phyloP scores from a whole-genome alignment of 179 eudicot species.

The Spergularia azorica region DNA sequence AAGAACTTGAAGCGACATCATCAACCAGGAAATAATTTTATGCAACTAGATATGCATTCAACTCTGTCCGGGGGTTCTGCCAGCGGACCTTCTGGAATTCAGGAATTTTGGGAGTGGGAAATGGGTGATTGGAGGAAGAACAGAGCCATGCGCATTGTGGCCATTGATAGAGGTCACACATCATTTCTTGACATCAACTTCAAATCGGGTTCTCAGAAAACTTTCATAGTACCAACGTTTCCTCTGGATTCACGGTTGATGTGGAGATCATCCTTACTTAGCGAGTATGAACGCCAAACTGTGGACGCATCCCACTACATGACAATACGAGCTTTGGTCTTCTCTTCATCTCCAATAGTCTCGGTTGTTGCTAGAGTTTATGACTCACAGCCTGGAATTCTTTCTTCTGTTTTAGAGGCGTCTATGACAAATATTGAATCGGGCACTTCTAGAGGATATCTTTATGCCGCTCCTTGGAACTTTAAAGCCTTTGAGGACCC shows the following conservation, averaged over 20 bases:
- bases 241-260: slow-evolving; percentile 78
- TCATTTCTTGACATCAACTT: slow-evolving; percentile 78
- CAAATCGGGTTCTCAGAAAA: slow-evolving; percentile 48
- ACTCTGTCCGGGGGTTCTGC: slow-evolving; percentile 38
- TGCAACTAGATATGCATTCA: slow-evolving; percentile 60
- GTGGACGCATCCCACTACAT: slow-evolving; percentile 43
- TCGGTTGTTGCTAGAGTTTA: slow-evolving; percentile 72
- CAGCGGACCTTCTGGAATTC: slow-evolving; percentile 30
- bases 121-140: slow-evolving; percentile 95
- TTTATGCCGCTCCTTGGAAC: slow-evolving; percentile 70
- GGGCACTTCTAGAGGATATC: slow-evolving; percentile 47
- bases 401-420: slow-evolving; percentile 53
- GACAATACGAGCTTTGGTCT: slow-evolving; percentile 72
- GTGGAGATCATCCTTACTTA: slow-evolving; percentile 38
- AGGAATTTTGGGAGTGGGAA: slow-evolving; percentile 97
- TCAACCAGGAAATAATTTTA: slow-evolving; percentile 32
- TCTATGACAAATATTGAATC: slow-evolving; percentile 53
- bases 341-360: slow-evolving; percentile 61
- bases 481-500: slow-evolving; percentile 72
- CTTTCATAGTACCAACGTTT: slow-evolving; percentile 72
- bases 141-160: slow-evolving; percentile 78
- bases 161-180: slow-evolving; percentile 75
- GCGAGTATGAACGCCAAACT: slow-evolving; percentile 40
- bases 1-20: slow-evolving; percentile 86
- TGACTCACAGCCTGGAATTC: slow-evolving; percentile 60